Percentiles rank a stretch among this genome's conserved stretches.
These are phyloP conservation scores for Mrakia hoshinonis DNA, from an alignment of 768 basidiomycete species.

Conservation along the genomic window DNA sequence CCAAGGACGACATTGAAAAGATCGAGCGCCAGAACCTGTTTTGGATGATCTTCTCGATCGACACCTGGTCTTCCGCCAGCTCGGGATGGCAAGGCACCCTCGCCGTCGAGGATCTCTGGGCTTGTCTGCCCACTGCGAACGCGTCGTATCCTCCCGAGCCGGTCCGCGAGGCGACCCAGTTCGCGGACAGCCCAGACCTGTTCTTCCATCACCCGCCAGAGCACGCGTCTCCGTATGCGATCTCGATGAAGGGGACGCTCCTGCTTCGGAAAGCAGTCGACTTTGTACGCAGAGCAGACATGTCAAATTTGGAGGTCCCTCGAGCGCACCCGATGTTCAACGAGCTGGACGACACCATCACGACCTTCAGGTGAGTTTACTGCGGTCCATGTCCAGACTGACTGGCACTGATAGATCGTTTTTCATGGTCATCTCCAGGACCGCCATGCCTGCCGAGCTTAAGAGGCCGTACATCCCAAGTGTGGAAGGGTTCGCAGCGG, in stretches of 20 bases:
- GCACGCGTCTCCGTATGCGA: background rate
- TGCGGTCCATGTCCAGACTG: too few species aligned
- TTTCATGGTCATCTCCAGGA: background rate
- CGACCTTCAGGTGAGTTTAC: too few species aligned
- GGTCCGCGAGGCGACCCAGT: background rate
- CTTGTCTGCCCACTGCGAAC: background rate
- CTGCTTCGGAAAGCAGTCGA: background rate
- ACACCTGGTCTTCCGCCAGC: background rate
- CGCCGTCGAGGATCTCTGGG: background rate
- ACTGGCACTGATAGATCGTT: background rate
- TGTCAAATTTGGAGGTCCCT: background rate
- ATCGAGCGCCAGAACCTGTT: conserved; percentile 56
- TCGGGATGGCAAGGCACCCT: conserved; percentile 1
- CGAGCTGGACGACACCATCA: too few species aligned
- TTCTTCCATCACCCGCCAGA: background rate
- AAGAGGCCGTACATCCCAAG: background rate
- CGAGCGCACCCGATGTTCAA: background rate
- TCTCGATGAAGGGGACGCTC: background rate
- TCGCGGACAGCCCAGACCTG: background rate
- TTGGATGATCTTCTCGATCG: background rate
- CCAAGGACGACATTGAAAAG: conserved; percentile 58
- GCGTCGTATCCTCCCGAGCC: background rate
- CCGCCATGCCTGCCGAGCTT: background rate
- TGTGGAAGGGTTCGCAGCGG: background rate
- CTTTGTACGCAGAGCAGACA: background rate